Evolutionary conservation across 495 filamentous ascomycete species (phyloP).

Genomic region (Parathielavia appendiculata): DNA sequence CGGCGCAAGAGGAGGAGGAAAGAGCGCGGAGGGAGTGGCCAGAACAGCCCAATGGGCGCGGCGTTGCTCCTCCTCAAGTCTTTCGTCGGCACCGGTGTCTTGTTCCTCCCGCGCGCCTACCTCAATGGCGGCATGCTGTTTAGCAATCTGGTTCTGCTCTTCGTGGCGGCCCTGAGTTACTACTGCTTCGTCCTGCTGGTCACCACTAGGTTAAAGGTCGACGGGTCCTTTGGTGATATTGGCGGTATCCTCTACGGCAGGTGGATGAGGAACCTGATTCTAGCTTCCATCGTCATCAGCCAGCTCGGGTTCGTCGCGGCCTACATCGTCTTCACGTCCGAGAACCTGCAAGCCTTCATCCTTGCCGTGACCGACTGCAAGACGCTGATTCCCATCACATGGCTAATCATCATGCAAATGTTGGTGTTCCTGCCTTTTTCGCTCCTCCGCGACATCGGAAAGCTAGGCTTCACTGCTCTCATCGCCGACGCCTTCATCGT

Average conservation of each 20-base stretch:
- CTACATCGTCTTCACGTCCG: conserved; percentile 97
- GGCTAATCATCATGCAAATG: conserved; percentile 87
- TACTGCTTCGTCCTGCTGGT: conserved; percentile 95
- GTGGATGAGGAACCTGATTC: conserved; percentile 80
- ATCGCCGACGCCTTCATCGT: conserved; percentile 92
- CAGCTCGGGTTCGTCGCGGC: conserved; percentile 94
- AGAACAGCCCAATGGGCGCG: conserved; percentile 66
- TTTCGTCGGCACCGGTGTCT: conserved; percentile 95
- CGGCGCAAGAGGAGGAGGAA: conserved; percentile 67
- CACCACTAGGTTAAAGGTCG: conserved; percentile 73
- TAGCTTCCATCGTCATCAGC: conserved; percentile 84
- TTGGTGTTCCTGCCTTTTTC: conserved; percentile 89
- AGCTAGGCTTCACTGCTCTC: conserved; percentile 83
- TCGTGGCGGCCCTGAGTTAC: conserved; percentile 78
- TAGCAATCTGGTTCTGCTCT: conserved; percentile 81
- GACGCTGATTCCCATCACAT: conserved; percentile 75
- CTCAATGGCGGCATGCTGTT: conserved; percentile 97
- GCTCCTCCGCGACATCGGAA: conserved; percentile 89
- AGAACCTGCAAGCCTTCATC: conserved; percentile 93
- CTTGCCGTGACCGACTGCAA: conserved; percentile 74
- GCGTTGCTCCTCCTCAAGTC: conserved; percentile 85
- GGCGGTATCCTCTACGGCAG: conserved; percentile 87
- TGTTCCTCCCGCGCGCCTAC: conserved; percentile 88
- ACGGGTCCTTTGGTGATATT: conserved; percentile 93
- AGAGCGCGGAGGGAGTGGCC: conserved; percentile 63